Percentiles rank a stretch among this genome's conserved stretches.
phyloP scores from a whole-genome alignment of 768 basidiomycete species.

The Cantharellus cinnabarinus region DNA sequence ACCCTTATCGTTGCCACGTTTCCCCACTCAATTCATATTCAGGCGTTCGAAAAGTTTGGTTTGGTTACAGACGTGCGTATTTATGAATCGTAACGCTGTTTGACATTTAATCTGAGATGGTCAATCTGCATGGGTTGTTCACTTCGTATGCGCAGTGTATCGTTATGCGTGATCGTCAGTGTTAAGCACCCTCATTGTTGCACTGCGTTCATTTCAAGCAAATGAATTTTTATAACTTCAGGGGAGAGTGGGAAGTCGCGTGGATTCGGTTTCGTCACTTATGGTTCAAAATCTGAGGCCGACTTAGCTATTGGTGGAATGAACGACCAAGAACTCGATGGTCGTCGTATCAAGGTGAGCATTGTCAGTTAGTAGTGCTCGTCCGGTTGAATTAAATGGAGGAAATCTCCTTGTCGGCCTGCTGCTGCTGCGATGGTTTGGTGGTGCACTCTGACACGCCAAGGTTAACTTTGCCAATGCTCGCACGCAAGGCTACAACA shows the following conservation, averaged over 20 bases:
- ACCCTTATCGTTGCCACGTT: background rate
- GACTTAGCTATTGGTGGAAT: slow-evolving; percentile 50
- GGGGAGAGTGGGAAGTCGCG: slow-evolving; percentile 83
- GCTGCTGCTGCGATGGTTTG: no score
- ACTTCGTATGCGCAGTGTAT: background rate
- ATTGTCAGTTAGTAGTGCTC: slow-evolving; percentile 19
- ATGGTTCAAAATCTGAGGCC: slow-evolving; percentile 39
- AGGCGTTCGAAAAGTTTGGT: background rate
- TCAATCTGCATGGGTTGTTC: background rate
- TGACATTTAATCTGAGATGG: background rate
- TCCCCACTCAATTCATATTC: background rate
- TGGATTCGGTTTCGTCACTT: slow-evolving; percentile 94
- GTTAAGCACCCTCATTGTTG: background rate
- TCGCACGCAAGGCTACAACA: background rate
- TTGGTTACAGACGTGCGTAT: background rate
- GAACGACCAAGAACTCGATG: slow-evolving; percentile 88
- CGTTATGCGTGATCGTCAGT: slow-evolving; percentile 20
- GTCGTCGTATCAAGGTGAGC: slow-evolving; percentile 77
- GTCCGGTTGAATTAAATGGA: slow-evolving; percentile 16
- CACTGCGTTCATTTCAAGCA: background rate
- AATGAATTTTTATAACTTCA: background rate
- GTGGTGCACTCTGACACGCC: background rate
- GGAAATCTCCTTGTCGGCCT: slow-evolving; percentile 6
- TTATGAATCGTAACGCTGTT: no score
- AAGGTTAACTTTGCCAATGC: background rate